Conservation (phyloP, 2,329 filamentous ascomycete genomes). For the Xylariaceae sp. region DNA sequence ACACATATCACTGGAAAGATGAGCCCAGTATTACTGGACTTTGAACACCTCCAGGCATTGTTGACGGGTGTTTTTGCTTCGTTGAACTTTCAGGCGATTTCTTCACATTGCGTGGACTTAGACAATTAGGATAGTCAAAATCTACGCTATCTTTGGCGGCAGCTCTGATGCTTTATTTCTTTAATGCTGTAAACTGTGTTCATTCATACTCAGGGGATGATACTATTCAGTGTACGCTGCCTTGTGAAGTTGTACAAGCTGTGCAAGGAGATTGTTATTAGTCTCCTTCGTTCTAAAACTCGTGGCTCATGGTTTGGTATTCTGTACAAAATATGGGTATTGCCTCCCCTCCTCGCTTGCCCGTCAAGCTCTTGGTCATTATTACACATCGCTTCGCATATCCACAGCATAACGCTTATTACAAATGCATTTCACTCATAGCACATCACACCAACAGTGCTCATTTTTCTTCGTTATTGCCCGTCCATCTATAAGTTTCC, state of each 20-base stretch:
- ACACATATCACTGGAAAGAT: not conserved
- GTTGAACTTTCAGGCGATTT: no score
- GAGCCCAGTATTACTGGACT: not conserved
- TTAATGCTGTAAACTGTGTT: no score
- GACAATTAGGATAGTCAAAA: no score
- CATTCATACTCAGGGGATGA: no score
- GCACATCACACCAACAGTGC: no score
- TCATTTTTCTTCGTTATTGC: no score
- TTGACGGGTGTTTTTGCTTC: no score
- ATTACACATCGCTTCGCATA: not conserved
- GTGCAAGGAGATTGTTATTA: not conserved
- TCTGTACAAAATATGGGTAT: conserved; percentile 1
- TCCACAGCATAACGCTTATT: not conserved
- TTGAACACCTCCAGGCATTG: not conserved
- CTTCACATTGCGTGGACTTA: not conserved
- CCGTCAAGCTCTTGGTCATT: not conserved
- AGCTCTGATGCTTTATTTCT: no score
- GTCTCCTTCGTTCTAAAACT: not conserved
- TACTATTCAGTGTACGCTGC: no score
- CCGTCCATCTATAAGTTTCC: conserved; percentile 75
- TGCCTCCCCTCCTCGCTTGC: not conserved
- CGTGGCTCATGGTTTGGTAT: conserved; percentile 8
- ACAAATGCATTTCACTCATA: no score
- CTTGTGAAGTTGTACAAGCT: no score
- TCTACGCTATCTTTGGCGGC: no score